phyloP scores from a whole-genome alignment of 768 basidiomycete genomes.

The Leccinum olivaceopallidum region DNA sequence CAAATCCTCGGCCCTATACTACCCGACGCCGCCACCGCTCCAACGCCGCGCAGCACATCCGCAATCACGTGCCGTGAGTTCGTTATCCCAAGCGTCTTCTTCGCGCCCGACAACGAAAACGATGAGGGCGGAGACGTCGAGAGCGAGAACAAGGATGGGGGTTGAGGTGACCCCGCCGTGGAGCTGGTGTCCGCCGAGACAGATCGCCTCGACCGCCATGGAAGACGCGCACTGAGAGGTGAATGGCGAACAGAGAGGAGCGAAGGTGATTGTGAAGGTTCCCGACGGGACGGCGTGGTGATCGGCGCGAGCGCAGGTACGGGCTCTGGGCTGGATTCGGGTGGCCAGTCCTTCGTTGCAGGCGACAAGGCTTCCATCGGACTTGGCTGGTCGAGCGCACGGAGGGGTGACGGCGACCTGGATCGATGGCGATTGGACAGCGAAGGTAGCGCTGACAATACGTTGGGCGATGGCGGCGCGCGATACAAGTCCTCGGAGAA shows the following conservation, averaged over 20 bases:
- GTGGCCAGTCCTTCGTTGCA: not conserved
- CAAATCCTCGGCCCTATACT: not conserved
- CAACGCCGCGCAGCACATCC: constrained; percentile 47
- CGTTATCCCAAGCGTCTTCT: constrained; percentile 17
- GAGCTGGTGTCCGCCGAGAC: not conserved
- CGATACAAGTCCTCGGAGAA: constrained; percentile 4
- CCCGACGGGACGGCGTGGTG: not conserved
- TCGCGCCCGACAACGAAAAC: constrained; percentile 10
- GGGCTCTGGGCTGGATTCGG: not conserved
- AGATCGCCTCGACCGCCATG: constrained; percentile 15
- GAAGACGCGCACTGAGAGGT: constrained; percentile 1
- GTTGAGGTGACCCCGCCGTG: not conserved
- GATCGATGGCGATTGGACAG: constrained; percentile 23
- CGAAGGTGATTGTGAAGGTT: not conserved
- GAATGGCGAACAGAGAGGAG: constrained; percentile 2
- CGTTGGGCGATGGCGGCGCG: constrained; percentile 24
- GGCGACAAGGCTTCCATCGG: not conserved
- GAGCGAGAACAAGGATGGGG: not conserved
- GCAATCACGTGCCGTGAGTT: constrained; percentile 28
- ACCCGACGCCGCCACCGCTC: constrained; percentile 30
- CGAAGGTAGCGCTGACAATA: constrained; percentile 24
- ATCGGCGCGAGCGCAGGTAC: not conserved
- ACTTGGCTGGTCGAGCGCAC: constrained; percentile 10
- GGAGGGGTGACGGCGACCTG: constrained; percentile 10
- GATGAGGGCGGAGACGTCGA: constrained; percentile 1